Base-by-base conservation (phyloP, 768 basidiomycete genomes). In the Lactarius akahatsu region DNA sequence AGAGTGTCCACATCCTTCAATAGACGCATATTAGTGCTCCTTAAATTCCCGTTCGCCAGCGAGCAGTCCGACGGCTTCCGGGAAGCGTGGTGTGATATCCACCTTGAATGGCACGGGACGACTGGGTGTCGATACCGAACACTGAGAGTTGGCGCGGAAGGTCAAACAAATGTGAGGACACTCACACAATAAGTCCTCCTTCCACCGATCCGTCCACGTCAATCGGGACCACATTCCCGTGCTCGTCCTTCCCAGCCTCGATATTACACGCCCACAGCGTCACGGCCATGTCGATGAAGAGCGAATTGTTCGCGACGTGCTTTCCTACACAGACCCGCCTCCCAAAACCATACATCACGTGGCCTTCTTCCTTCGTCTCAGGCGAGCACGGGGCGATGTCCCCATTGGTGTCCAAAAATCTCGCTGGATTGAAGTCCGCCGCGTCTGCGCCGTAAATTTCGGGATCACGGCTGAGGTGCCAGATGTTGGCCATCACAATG, bases 251-350 rank as follows among this genome's bases (percentile, higher is more conserved):
- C 8, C 32, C 32, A 34, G 32, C 0, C 3, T 34, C 9, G 32
- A 34, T 34, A 34, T 34, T 34, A 34, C 32, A 34, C 4, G 74
- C 72, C 64, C 70, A 73, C 28, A 79, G 68, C 3, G 74, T 63
- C 30, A 69, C 57, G 11, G 76, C 76, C n/a, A 77, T 73, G 41
- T 70, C 65, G 38, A 78, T 76, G 59, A 76, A 77, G 15, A 78
- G 28, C 23, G 73, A 71, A 28, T 74, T 69, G 57, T 76, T 74
- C 2, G 56, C 64, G 16, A 68, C 52, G 8, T 52, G 36, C 1
- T 45, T 65, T 16, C 64, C 67, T 11, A 52, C 9, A 23, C 67
- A 68, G 20, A 47, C 15, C 10, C 67, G 52, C 5, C 74, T 59
- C 26, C 76, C 73, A 61, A 73, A 77, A 3, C 75, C 74, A 52